A percentile compares a stretch with the other conserved stretches of the same genome.
Evolutionary conservation across 129 eudicot genomes (phyloP).

Genomic region (Centella asiatica): DNA sequence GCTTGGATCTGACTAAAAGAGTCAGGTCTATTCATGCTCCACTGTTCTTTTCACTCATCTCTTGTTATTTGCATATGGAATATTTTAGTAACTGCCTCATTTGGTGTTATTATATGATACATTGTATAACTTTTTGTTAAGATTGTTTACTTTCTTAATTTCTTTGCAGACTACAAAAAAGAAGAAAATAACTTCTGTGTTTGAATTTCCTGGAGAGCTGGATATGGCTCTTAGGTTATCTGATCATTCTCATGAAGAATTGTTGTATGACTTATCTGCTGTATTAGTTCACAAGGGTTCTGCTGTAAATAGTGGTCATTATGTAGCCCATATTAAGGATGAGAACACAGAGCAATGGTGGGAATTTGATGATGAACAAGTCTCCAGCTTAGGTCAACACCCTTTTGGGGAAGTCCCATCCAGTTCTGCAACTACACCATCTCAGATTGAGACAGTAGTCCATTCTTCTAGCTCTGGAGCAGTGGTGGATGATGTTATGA

Average conservation of each 20-base stretch:
- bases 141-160: constrained; percentile 1
- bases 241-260: constrained; percentile 32
- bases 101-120: background rate
- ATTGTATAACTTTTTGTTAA: background rate
- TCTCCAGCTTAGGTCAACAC: constrained; percentile 68
- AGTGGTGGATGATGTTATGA: constrained; percentile 19
- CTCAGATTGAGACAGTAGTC: constrained; percentile 26
- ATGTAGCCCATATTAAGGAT: constrained; percentile 91
- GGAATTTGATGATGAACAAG: constrained; percentile 96
- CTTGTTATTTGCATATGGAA: background rate
- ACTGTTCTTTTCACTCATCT: background rate
- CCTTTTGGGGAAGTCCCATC: constrained; percentile 71
- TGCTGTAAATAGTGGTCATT: constrained; percentile 94
- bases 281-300: constrained; percentile 88
- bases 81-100: background rate
- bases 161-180: constrained; percentile 69
- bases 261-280: constrained; percentile 78
- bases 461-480: constrained; percentile 24
- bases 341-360: constrained; percentile 84
- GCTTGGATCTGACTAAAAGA: background rate
- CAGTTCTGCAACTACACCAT: constrained; percentile 32
- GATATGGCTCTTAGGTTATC: constrained; percentile 72
- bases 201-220: constrained; percentile 74
- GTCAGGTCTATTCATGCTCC: background rate
- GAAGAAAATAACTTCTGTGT: constrained; percentile 87